Conservation (phyloP, 768 basidiomycete species). For the Terana coerulea region DNA sequence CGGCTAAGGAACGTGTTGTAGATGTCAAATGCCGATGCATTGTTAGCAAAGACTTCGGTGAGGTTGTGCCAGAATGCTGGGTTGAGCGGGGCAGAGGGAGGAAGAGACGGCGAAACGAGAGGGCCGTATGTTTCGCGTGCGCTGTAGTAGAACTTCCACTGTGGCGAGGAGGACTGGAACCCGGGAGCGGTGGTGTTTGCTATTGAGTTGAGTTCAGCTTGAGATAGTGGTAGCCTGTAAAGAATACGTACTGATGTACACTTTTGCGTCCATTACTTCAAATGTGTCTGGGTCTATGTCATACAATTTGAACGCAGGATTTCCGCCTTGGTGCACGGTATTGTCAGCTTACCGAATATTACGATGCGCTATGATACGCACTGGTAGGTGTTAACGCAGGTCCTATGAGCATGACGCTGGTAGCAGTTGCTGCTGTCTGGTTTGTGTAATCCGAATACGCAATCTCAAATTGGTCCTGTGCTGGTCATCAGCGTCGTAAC, state of each 20-base stretch:
- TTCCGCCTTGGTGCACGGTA: slow-evolving; percentile 36
- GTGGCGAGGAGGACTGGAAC: slow-evolving; percentile 41
- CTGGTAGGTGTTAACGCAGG: slow-evolving; percentile 57
- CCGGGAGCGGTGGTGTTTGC: slow-evolving; percentile 37
- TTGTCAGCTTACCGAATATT: neutral
- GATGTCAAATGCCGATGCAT: slow-evolving; percentile 41
- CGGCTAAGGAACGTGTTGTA: slow-evolving; percentile 38
- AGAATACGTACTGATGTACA: slow-evolving; percentile 41
- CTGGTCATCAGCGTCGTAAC: neutral
- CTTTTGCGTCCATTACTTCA: slow-evolving; percentile 56
- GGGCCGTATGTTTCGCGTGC: slow-evolving; percentile 51
- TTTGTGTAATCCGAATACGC: slow-evolving; percentile 51
- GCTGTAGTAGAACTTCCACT: slow-evolving; percentile 54
- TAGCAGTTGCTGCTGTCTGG: slow-evolving; percentile 40
- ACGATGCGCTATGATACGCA: slow-evolving; percentile 23
- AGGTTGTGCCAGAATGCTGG: slow-evolving; percentile 59
- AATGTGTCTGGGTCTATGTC: slow-evolving; percentile 64
- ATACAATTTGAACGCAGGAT: slow-evolving; percentile 55
- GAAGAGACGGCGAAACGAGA: slow-evolving; percentile 32
- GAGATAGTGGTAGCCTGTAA: neutral
- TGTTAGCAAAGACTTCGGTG: slow-evolving; percentile 47
- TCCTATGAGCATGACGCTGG: slow-evolving; percentile 45
- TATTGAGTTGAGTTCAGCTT: neutral
- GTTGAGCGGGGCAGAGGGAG: slow-evolving; percentile 35
- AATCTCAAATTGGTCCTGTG: slow-evolving; percentile 56